Percentiles rank a stretch among this genome's conserved stretches.
Evolutionary conservation across 2,329 filamentous ascomycete genomes (phyloP).

Genomic region (Teratosphaeriaceae sp.): DNA sequence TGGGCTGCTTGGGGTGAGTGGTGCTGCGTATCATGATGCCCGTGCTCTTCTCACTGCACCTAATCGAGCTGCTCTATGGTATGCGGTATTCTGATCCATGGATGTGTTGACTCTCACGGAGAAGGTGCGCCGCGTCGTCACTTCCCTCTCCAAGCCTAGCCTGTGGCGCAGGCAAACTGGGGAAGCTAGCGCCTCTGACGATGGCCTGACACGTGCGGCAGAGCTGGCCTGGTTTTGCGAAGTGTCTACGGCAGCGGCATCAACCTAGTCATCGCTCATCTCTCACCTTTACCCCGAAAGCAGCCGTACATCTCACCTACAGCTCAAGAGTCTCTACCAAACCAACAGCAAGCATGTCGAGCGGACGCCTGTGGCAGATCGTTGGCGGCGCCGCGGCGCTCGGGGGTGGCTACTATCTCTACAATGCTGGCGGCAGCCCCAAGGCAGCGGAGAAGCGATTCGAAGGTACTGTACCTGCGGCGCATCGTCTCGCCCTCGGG

Average conservation of each 20-base stretch:
- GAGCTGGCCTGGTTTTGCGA: no score
- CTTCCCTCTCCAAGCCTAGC: no score
- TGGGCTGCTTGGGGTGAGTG: background rate
- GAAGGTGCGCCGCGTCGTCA: background rate
- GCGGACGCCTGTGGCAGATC: slow-evolving; percentile 11
- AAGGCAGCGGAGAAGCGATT: slow-evolving; percentile 80
- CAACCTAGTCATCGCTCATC: no score
- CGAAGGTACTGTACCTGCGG: no score
- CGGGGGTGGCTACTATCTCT: slow-evolving; percentile 83
- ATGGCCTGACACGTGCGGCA: no score
- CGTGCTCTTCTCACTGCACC: background rate
- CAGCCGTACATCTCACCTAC: background rate
- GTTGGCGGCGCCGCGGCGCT: slow-evolving; percentile 48
- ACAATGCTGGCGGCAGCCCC: slow-evolving; percentile 72
- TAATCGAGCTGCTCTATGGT: no score
- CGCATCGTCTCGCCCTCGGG: no score
- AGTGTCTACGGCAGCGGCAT: no score
- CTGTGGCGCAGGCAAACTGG: no score
- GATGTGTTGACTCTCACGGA: no score
- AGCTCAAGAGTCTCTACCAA: background rate
- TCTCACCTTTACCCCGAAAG: no score
- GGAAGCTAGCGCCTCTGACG: no score
- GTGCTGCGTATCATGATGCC: slow-evolving; percentile 1
- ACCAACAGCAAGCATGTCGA: slow-evolving; percentile 9
- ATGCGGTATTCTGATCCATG: background rate